Conservation (phyloP, 768 basidiomycete genomes). For the Lactifluus rugatus region DNA sequence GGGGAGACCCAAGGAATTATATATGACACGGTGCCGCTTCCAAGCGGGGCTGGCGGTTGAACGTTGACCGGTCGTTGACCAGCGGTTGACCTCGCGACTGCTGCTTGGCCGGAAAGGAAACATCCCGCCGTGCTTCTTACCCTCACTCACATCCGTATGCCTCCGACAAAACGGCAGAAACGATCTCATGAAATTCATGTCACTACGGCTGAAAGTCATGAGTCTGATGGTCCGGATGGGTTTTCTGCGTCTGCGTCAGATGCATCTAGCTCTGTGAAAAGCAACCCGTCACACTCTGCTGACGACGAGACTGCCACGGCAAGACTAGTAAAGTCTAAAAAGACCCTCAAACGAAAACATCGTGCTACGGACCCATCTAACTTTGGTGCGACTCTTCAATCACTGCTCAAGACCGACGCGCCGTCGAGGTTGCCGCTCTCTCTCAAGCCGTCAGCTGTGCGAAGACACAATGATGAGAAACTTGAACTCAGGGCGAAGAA, state of each 20-base stretch:
- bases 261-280: slow-evolving; percentile 19
- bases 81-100: slow-evolving; percentile 11
- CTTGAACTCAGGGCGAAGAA: slow-evolving; percentile 64
- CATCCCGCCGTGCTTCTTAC: neutral
- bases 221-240: slow-evolving; percentile 14
- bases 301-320: slow-evolving; percentile 55
- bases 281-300: no score
- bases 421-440: slow-evolving; percentile 67
- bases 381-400: slow-evolving; percentile 68
- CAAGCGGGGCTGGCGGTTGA: neutral
- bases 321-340: slow-evolving; percentile 56
- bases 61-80: no score
- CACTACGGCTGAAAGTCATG: slow-evolving; percentile 4
- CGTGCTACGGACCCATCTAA: slow-evolving; percentile 64
- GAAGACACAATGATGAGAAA: slow-evolving; percentile 67
- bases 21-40: neutral
- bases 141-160: slow-evolving; percentile 30
- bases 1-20: neutral
- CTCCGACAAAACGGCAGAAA: slow-evolving; percentile 46
- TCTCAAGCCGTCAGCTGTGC: slow-evolving; percentile 62
- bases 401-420: slow-evolving; percentile 58
- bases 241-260: slow-evolving; percentile 20
- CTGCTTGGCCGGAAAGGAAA: slow-evolving; percentile 3
- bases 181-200: slow-evolving; percentile 23
- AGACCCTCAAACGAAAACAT: slow-evolving; percentile 76